Evolutionary conservation across 2,329 filamentous ascomycete genomes (phyloP).

Genomic region (Ceratocystis harringtonii): DNA sequence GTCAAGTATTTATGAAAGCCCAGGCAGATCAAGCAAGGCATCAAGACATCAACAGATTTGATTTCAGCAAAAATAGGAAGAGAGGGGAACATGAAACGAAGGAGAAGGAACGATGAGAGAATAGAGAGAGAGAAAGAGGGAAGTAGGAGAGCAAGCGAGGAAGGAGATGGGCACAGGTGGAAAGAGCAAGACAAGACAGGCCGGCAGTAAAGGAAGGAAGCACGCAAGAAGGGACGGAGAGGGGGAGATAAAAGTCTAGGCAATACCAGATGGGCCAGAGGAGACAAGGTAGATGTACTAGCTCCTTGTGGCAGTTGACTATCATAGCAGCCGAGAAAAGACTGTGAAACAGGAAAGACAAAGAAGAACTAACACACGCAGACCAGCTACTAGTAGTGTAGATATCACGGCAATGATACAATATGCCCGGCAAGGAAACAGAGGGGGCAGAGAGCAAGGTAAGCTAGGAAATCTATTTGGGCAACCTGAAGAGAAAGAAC

Average conservation of each 20-base stretch:
- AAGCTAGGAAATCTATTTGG: background rate
- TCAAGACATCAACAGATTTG: constrained; percentile 1
- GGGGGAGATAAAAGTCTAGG: background rate
- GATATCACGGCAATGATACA: background rate
- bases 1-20: background rate
- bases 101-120: constrained; percentile 3
- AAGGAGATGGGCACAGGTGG: background rate
- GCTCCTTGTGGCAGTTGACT: no score
- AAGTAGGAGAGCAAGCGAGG: background rate
- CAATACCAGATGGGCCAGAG: background rate
- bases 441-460: background rate
- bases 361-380: background rate
- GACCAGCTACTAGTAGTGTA: background rate
- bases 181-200: background rate
- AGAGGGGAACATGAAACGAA: background rate
- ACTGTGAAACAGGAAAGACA: background rate
- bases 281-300: background rate
- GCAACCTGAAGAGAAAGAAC: background rate
- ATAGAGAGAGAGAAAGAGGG: background rate
- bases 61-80: constrained; percentile 2
- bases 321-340: background rate
- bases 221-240: background rate
- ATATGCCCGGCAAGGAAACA: background rate
- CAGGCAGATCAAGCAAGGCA: background rate
- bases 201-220: background rate